Conservation (phyloP, 257 asterid genomes). For the Solanum pennellii region DNA sequence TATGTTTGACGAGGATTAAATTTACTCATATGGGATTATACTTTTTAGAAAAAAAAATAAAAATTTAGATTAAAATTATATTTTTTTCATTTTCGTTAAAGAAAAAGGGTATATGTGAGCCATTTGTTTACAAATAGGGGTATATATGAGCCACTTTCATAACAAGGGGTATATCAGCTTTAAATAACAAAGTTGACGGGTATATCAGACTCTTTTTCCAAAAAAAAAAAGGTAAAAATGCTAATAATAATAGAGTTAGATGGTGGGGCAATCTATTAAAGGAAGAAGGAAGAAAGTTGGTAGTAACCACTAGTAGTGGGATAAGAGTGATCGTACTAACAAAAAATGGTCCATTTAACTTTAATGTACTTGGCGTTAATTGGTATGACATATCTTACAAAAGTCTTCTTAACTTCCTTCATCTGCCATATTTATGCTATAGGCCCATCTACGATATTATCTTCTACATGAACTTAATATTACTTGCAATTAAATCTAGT, state of each 20-base stretch:
- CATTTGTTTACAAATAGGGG: no score
- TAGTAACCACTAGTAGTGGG: background rate
- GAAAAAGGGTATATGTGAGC: no score
- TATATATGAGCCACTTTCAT: no score
- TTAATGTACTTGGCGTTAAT: background rate
- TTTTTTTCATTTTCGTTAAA: no score
- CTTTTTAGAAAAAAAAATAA: no score
- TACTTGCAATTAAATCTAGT: background rate
- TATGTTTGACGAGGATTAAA: no score
- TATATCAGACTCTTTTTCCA: no score
- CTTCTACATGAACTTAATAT: background rate
- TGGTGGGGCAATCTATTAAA: background rate
- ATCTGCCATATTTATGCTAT: conserved; percentile 26
- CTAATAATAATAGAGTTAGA: background rate
- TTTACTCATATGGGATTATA: no score
- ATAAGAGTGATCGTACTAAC: background rate
- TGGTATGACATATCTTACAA: conserved; percentile 8
- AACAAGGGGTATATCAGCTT: no score
- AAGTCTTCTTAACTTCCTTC: conserved; percentile 23
- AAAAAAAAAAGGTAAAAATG: background rate
- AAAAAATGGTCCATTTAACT: background rate
- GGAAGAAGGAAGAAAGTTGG: background rate
- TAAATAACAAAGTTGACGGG: no score
- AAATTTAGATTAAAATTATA: no score
- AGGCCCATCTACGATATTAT: background rate